Evolutionary conservation across 306 rosid species (phyloP).

Genomic region (Carpinus viminea): DNA sequence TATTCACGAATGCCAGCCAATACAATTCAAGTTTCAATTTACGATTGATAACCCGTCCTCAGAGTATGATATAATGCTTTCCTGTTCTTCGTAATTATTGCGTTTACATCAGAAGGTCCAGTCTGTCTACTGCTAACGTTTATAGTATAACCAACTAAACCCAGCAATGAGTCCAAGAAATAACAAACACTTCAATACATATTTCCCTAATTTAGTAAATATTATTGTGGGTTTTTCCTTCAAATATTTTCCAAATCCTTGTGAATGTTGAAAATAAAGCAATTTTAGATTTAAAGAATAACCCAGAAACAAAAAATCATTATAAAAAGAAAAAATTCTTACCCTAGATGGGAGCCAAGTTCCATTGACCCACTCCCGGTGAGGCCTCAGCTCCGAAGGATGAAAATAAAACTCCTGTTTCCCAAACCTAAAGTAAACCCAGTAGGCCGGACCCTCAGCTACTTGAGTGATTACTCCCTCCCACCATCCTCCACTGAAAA

Average conservation of each 20-base stretch:
- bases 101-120: too few relatives aligned
- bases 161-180: not conserved
- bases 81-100: too few relatives aligned
- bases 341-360: constrained; percentile 38
- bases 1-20: too few relatives aligned
- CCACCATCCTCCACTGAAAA: constrained; percentile 38
- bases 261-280: not conserved
- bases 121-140: too few relatives aligned
- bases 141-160: too few relatives aligned
- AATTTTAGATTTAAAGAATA: not conserved
- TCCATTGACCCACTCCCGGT: constrained; percentile 35
- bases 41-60: too few relatives aligned
- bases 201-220: not conserved
- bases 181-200: not conserved
- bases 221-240: not conserved
- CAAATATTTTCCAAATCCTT: not conserved
- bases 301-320: not conserved
- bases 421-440: constrained; percentile 25
- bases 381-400: constrained; percentile 27
- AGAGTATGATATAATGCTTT: too few relatives aligned
- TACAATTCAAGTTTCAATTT: too few relatives aligned
- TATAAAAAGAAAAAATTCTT: not conserved
- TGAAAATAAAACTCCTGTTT: constrained; percentile 15
- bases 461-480: constrained; percentile 31
- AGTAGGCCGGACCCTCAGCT: constrained; percentile 1